Evolutionary conservation across 192 early-diverging fungal species (phyloP), one percentile per base, ranked within the genome.

Genomic region (Obelidium mucronatum): DNA sequence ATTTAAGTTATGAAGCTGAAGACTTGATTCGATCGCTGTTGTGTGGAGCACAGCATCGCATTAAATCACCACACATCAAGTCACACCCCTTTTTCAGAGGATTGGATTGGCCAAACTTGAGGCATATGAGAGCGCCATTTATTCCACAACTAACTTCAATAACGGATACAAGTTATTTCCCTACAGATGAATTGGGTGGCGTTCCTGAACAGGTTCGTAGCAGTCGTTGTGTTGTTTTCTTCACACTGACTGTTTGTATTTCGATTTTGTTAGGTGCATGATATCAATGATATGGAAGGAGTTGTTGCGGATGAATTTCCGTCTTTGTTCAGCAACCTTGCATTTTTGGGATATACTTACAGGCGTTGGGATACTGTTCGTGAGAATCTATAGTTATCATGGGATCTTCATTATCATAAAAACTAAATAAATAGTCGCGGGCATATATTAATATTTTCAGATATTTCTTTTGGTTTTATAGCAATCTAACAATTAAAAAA

Each of bases 301-400:
- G 36, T 92, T 90, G 87, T 90, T 92, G 26, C 79, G 34, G 75
- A 74, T 28, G 78, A 79, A 35, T 54, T 69, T 42, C 31, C 66
- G 0, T 79, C 82, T 51, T 77, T 91, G 56, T 92, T 96, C 81
- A 96, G 94, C 78, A 96, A 97, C 69, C 82, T 99, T 76, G 97
- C 97, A 33, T 99, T 99, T 89, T 93, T 99, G 37, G 98, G 98
- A 24, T 99, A 99, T 85, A 99, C 98, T 8, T 99, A 92, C 83
- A 97, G 98, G 81, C 84, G 95, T 67, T 99, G 85, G 84, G 88
- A 89, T 39, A 89, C 87, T 4, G 61, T 86, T 1, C 74, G 87
- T 33, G 59, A 85, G 28, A 84, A 89, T n/a, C 63, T 89, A 39
- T 88, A 82, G 31, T 58, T 31, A 8, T 51, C 48, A 8, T n/a